Conservation (phyloP, 805 yeast species). For the Wickerhamiella australiensis region DNA sequence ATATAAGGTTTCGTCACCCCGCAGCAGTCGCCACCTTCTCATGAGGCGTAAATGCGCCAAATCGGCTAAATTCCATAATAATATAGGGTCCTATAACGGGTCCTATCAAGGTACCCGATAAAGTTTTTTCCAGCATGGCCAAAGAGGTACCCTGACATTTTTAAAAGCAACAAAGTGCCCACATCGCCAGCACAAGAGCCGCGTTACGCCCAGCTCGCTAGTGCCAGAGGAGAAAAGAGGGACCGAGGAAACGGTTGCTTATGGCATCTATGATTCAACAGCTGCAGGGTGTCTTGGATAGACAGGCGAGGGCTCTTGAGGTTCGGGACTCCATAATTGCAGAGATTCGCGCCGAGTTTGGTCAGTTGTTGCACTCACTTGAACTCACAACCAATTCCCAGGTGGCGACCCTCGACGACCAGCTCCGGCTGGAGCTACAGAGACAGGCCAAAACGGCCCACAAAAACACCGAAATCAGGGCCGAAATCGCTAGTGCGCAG, state of each 20-base stretch:
- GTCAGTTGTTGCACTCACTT: slow-evolving; percentile 8
- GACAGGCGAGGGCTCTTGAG: slow-evolving; percentile 21
- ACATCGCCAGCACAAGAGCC: too few relatives aligned
- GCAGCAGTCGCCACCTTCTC: neutral
- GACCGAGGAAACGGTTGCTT: neutral
- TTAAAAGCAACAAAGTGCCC: too few relatives aligned
- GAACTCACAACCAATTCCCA: neutral
- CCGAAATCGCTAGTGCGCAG: neutral
- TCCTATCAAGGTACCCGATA: too few relatives aligned
- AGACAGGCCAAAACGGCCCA: neutral
- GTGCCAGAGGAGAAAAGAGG: neutral
- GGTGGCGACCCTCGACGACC: neutral
- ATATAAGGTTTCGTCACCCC: neutral
- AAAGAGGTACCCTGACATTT: too few relatives aligned
- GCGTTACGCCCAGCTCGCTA: too few relatives aligned
- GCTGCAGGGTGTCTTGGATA: slow-evolving; percentile 17
- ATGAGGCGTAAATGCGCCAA: neutral
- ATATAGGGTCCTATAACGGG: too few relatives aligned
- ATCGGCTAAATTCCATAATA: too few relatives aligned
- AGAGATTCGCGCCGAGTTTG: slow-evolving; percentile 11
- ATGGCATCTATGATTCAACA: slow-evolving; percentile 1
- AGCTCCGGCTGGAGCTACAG: neutral
- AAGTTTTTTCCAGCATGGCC: too few relatives aligned
- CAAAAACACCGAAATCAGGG: neutral
- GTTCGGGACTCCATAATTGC: slow-evolving; percentile 14